phyloP scores from a whole-genome alignment of 371 early-diverging fungal species.

The Saksenaea oblongispora region DNA sequence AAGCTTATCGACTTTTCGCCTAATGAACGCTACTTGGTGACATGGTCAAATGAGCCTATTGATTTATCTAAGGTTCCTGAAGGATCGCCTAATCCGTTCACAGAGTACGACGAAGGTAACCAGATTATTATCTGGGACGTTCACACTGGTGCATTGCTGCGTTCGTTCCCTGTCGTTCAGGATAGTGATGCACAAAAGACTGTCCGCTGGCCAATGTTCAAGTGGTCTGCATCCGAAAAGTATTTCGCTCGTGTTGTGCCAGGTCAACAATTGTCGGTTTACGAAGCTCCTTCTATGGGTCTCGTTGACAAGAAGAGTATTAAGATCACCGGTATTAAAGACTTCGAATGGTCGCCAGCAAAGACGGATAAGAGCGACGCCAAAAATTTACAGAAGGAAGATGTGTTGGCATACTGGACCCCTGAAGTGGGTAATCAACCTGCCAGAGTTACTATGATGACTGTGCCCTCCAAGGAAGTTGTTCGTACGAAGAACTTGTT shows the following conservation, averaged over 20 bases:
- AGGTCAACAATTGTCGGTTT: slow-evolving; percentile 81
- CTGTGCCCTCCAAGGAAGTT: slow-evolving; percentile 81
- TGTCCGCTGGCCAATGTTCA: slow-evolving; percentile 94
- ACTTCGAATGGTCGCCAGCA: slow-evolving; percentile 91
- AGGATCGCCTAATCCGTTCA: slow-evolving; percentile 66
- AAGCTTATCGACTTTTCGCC: slow-evolving; percentile 93
- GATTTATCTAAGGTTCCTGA: slow-evolving; percentile 52
- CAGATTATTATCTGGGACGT: slow-evolving; percentile 91
- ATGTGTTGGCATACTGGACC: slow-evolving; percentile 91
- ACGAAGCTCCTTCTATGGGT: slow-evolving; percentile 92
- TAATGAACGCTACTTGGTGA: slow-evolving; percentile 90
- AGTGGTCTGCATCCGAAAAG: slow-evolving; percentile 93
- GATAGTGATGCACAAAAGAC: slow-evolving; percentile 58
- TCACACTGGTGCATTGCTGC: slow-evolving; percentile 79
- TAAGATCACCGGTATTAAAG: slow-evolving; percentile 85
- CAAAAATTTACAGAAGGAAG: slow-evolving; percentile 58
- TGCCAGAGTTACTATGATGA: slow-evolving; percentile 91
- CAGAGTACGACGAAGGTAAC: slow-evolving; percentile 77
- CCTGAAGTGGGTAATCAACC: slow-evolving; percentile 95
- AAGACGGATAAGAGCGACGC: slow-evolving; percentile 37
- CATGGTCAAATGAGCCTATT: slow-evolving; percentile 91
- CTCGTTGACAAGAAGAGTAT: slow-evolving; percentile 93
- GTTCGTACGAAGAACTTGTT: slow-evolving; percentile 97
- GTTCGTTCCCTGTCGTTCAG: slow-evolving; percentile 78
- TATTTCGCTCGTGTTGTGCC: slow-evolving; percentile 91